Percentiles rank a stretch among this genome's conserved stretches.
phyloP scores from a whole-genome alignment of 306 rosid genomes.

The Benincasa hispida region DNA sequence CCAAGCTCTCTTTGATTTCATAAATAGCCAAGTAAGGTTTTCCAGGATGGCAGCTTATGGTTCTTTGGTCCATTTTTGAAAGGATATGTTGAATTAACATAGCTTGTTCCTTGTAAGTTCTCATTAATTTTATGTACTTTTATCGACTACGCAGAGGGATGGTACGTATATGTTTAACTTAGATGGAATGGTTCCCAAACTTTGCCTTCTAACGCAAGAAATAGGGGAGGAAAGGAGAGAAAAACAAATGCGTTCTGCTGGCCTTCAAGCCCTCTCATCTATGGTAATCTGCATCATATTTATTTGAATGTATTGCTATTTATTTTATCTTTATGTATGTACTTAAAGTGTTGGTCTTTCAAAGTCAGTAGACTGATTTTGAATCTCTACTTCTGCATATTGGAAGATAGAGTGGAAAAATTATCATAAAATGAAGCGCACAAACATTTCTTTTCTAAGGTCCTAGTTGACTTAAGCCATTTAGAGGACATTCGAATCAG shows the following conservation, averaged over 20 bases:
- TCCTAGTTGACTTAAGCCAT: not conserved
- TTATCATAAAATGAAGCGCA: not conserved
- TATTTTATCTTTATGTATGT: conserved; percentile 2
- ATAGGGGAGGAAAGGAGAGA: conserved; percentile 54
- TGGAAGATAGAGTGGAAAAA: not conserved
- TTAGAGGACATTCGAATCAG: not conserved
- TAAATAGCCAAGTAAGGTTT: conserved; percentile 70
- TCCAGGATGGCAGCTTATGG: not conserved
- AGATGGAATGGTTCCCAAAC: conserved; percentile 69
- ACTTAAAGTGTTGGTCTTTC: not conserved
- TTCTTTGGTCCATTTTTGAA: not conserved
- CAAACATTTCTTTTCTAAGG: not conserved
- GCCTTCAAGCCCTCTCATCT: conserved; percentile 73
- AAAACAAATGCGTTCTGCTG: conserved; percentile 42
- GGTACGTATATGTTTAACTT: conserved; percentile 70
- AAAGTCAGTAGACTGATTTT: not conserved
- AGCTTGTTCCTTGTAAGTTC: not conserved
- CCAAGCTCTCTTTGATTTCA: conserved; percentile 68
- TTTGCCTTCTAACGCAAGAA: conserved; percentile 84
- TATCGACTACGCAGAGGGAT: conserved; percentile 42
- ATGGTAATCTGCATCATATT: conserved; percentile 39
- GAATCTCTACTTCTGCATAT: not conserved
- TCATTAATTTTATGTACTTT: not conserved
- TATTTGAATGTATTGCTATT: not conserved
- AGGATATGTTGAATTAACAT: not conserved